Evolutionary conservation across 106 monocot species (phyloP), one percentile per base, ranked within the genome.

Genomic region (Platanthera zijinensis): DNA sequence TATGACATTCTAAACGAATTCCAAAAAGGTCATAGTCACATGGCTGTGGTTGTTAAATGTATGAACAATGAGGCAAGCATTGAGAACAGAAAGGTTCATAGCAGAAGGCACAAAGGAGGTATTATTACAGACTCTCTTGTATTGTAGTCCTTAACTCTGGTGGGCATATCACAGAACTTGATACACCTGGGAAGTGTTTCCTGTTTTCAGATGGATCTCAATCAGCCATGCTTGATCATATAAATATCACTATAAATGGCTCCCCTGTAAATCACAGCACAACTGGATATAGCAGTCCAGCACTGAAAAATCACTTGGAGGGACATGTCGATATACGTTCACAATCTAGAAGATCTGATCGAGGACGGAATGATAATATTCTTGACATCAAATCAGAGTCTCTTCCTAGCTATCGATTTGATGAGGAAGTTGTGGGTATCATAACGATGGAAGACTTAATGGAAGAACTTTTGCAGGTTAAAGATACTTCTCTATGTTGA

Each of bases 391-490:
- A 87, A 82, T 80, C 82, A 10, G 90, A 92, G 56, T 85, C 92
- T 67, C 84, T 99, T 76, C 92, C 99, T 56, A 94, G 87, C 80
- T 90, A 94, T 84, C 82, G 86, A 66, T 76, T 78, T 71, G 92
- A 92, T 81, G 92, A 92, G 63, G 94, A 90, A 82, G 99, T 90
- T 30, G 83, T 99, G 72, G 99, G 99, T 59, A 99, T 99, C 80
- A 99, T 99, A 78, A 99, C 99, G 57, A 99, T 99, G 99, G 99
- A 99, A 85, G 94, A 99, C 81, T 88, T 99, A 72, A 99, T 99
- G 88, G 99, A 99, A 84, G 94, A 99, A 85, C 75, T 99, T 69
- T 83, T 99, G 75, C 99, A 99, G 94, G 99, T 97, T 75, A 25
- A 76, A n/a, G 59, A 78, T 80, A 5, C 4, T 48, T 70, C 32